phyloP scores from a whole-genome alignment of 2,329 filamentous ascomycete genomes.

The Talaromyces sp. region DNA sequence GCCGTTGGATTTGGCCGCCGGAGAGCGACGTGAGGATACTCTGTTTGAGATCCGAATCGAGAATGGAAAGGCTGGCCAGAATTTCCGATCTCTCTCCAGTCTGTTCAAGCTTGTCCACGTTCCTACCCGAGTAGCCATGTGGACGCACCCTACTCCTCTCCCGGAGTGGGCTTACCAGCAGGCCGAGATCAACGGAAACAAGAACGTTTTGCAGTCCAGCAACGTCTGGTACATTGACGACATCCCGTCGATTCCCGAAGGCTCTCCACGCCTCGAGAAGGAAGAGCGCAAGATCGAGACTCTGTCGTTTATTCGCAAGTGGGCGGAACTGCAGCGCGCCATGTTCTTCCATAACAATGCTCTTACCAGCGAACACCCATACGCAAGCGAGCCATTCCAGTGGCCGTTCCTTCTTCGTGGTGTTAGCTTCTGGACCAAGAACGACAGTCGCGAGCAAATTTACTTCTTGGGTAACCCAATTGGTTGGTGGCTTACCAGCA shows the following conservation, averaged over 20 bases:
- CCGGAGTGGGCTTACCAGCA: conserved; percentile 97
- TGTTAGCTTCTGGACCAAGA: conserved; percentile 99
- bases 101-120: conserved; percentile 96
- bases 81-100: conserved; percentile 84
- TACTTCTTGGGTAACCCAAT: conserved; percentile 97
- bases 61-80: conserved; percentile 70
- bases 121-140: conserved; percentile 96
- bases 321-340: conserved; percentile 89
- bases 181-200: conserved; percentile 99
- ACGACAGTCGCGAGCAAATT: conserved; percentile 90
- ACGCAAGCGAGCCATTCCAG: conserved; percentile 88
- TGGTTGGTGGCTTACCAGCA: conserved; percentile 95
- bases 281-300: conserved; percentile 73
- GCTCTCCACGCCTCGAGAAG: conserved; percentile 69
- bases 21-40: conserved; percentile 76
- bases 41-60: conserved; percentile 91
- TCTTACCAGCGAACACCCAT: conserved; percentile 92
- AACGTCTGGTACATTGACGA: conserved; percentile 95
- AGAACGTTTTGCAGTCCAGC: conserved; percentile 81
- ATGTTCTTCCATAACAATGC: conserved; percentile 99
- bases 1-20: conserved; percentile 64
- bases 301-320: conserved; percentile 87
- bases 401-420: conserved; percentile 97
- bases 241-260: conserved; percentile 70
- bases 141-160: conserved; percentile 92